Evolutionary conservation across 306 rosid species (phyloP), one percentile per base, ranked within the genome.

Genomic region (Astragalus glycyphyllos): DNA sequence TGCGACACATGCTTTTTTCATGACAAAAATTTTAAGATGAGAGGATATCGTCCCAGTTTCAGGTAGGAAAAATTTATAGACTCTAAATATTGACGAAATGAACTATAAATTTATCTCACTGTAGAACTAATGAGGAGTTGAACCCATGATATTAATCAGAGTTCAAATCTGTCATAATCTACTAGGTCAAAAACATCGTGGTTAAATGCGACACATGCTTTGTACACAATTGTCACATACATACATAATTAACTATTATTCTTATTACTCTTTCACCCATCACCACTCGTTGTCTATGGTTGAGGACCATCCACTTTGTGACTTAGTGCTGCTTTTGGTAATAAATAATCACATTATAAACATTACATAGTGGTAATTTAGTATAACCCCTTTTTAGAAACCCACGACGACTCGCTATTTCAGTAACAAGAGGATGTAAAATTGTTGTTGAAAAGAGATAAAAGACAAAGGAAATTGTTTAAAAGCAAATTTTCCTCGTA

Each of bases 261-360:
- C 71, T 49, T 38, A 65, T 60, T 13, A 34, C 48, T 68, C 84
- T 77, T 58, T 67, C n/a, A 35, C 61, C 63, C 53, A 71, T 80
- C 54, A 42, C 71, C 73, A 73, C 56, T 60, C 75, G 72, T 26
- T 75, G 68, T 71, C 48, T 63, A 45, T 63, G 68, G 73, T 71
- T 73, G 80, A 68, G 73, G 61, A 60, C 5, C 57, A 59, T 29
- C 66, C 75, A 71, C 81, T 81, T 38, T 7, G 54, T 73, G 16
- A 34, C 53, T 60, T 53, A 38, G 74, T 38, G 77, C 37, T 14
- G 8, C 58, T 69, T 54, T 65, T 60, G 71, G 76, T 14, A 68
- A 69, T 38, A 12, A 70, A 54, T 23, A 20, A 44, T 70, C 54
- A 45, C 35, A 53, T 34, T 49, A 54, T 50, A 23, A 45, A 77